Conservation (phyloP, 176 grass and related monocot species). For the Musa troglodytarum region DNA sequence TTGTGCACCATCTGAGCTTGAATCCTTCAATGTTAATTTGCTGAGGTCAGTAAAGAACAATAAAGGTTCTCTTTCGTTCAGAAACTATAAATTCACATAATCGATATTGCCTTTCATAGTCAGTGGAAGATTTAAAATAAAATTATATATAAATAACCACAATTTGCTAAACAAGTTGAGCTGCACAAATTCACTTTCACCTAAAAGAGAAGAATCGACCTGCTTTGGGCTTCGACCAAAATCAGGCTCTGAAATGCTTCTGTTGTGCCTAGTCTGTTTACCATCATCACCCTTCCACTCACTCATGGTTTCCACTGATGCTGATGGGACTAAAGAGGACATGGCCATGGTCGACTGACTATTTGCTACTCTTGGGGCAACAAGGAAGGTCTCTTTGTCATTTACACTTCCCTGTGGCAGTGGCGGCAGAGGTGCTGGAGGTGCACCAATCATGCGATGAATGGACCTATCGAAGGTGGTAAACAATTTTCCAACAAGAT, state of each 20-base stretch:
- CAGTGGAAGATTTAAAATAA: not conserved
- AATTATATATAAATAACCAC: not conserved
- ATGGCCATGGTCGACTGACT: slow-evolving; percentile 75
- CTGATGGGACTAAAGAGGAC: slow-evolving; percentile 60
- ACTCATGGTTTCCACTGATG: slow-evolving; percentile 66
- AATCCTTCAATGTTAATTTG: slow-evolving; percentile 35
- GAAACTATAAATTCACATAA: not conserved
- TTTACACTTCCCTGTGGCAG: slow-evolving; percentile 42
- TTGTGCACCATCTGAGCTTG: slow-evolving; percentile 36
- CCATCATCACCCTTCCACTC: slow-evolving; percentile 42
- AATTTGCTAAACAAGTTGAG: not conserved
- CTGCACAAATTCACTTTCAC: slow-evolving; percentile 9
- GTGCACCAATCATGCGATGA: slow-evolving; percentile 90
- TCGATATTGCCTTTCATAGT: not conserved
- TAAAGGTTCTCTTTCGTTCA: not conserved
- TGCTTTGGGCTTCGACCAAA: slow-evolving; percentile 79
- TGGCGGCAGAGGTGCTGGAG: slow-evolving; percentile 51
- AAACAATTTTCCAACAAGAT: slow-evolving; percentile 87
- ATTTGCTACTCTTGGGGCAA: slow-evolving; percentile 57
- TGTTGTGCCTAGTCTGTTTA: slow-evolving; percentile 59
- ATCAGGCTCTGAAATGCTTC: slow-evolving; percentile 96
- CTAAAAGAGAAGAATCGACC: slow-evolving; percentile 26
- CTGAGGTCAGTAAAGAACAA: slow-evolving; percentile 12
- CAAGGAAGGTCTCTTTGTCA: slow-evolving; percentile 48
- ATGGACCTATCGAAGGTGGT: slow-evolving; percentile 78